Percentiles rank a stretch among this genome's conserved stretches.
Conservation (phyloP, 768 basidiomycete species). For the Lactarius sanguifluus region DNA sequence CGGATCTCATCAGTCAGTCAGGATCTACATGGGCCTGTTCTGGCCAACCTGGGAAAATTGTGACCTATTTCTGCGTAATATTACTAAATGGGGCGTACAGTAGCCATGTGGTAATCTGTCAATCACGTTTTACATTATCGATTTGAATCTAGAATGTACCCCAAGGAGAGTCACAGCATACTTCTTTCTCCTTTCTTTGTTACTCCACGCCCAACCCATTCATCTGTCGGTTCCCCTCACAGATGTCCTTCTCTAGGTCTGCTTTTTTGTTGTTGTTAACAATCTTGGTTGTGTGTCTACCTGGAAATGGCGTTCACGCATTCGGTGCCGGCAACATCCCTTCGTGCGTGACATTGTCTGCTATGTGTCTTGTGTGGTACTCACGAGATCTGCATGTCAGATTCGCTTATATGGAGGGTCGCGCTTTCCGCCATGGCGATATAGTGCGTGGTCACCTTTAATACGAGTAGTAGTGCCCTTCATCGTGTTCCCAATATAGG, state of each 20-base stretch:
- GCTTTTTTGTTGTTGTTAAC: conserved; percentile 44
- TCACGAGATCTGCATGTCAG: conserved; percentile 37
- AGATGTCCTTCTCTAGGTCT: conserved; percentile 18
- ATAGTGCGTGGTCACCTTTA: conserved; percentile 47
- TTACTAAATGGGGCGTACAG: background rate
- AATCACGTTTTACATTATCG: conserved; percentile 5
- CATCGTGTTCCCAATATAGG: conserved; percentile 45
- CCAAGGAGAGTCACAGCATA: background rate
- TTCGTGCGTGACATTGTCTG: conserved; percentile 15
- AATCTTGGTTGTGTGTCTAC: conserved; percentile 55
- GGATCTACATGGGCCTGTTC: too few relatives aligned
- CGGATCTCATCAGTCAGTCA: too few relatives aligned
- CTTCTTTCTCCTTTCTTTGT: background rate
- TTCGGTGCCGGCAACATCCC: conserved; percentile 91
- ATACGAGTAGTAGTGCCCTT: conserved; percentile 9
- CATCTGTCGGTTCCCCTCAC: background rate
- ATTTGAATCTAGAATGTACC: background rate
- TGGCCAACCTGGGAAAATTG: background rate
- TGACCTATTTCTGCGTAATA: background rate
- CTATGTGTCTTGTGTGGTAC: background rate
- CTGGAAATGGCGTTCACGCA: conserved; percentile 60
- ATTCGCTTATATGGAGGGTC: conserved; percentile 84
- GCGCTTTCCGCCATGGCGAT: conserved; percentile 86
- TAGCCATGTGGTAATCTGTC: too few relatives aligned
- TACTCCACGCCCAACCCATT: background rate